Percentiles rank a stretch among this genome's conserved stretches.
These are phyloP conservation scores for Schizophyllum commune DNA, from an alignment of 1,284 basidiomycete species.

Conservation along the genomic window DNA sequence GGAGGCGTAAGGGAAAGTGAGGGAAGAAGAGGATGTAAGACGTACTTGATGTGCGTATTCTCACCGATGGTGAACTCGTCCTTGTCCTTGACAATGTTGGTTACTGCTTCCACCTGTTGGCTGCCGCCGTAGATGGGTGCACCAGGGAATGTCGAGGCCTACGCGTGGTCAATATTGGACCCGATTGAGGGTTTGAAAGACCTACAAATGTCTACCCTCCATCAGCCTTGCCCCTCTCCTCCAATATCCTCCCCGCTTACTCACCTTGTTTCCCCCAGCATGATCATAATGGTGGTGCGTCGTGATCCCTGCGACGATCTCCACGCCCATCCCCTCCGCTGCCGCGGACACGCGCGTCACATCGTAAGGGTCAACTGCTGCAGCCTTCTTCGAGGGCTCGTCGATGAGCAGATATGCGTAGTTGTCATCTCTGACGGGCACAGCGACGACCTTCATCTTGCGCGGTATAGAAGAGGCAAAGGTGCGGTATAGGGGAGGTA, in stretches of 20 bases:
- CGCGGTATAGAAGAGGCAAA: neutral
- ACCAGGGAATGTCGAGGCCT: conserved; percentile 58
- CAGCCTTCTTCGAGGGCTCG: conserved; percentile 60
- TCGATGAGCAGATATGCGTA: conserved; percentile 87
- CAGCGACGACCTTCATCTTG: conserved; percentile 65
- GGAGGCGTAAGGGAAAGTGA: conserved; percentile 7
- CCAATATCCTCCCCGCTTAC: conserved; percentile 1
- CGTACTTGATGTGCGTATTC: conserved; percentile 64
- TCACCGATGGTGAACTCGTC: conserved; percentile 69
- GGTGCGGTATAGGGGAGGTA: neutral
- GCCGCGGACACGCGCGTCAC: conserved; percentile 65
- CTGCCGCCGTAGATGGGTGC: conserved; percentile 85
- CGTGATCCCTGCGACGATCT: conserved; percentile 72
- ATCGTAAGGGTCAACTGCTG: conserved; percentile 80
- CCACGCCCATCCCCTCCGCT: conserved; percentile 59
- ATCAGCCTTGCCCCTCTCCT: neutral
- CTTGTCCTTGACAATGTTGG: conserved; percentile 70
- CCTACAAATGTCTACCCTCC: conserved; percentile 13
- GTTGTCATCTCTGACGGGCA: conserved; percentile 78
- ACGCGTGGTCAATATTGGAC: conserved; percentile 2
- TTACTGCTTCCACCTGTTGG: conserved; percentile 58
- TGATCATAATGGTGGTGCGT: conserved; percentile 92
- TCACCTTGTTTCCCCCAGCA: conserved; percentile 64
- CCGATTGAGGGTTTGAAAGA: conserved; percentile 42
- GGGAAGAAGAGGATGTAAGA: conserved; percentile 6